phyloP scores from a whole-genome alignment of 164 flowering plant genomes.

The Chimonanthus praecox region DNA sequence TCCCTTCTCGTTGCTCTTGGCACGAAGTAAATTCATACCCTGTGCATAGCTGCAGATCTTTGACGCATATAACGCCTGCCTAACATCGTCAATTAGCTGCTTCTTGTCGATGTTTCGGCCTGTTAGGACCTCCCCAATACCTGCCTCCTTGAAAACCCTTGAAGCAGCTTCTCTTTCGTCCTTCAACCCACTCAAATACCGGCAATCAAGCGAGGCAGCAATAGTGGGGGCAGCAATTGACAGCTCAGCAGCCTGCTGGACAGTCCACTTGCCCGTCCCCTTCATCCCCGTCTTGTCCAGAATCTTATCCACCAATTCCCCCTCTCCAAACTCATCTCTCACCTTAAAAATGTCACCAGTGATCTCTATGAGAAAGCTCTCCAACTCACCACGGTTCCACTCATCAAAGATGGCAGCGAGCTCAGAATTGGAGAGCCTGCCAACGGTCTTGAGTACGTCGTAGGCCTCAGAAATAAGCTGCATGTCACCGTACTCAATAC shows the following conservation, averaged over 20 bases:
- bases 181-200: conserved; percentile 29
- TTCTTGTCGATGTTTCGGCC: conserved; percentile 17
- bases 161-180: conserved; percentile 22
- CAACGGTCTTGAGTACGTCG: conserved; percentile 32
- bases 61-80: conserved; percentile 25
- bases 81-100: conserved; percentile 21
- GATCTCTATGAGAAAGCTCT: conserved; percentile 23
- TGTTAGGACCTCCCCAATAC: conserved; percentile 12
- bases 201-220: conserved; percentile 22
- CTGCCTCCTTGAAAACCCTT: conserved; percentile 20
- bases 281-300: conserved; percentile 48
- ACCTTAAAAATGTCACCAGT: conserved; percentile 38
- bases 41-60: conserved; percentile 27
- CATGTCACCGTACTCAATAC: conserved; percentile 15
- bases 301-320: conserved; percentile 41
- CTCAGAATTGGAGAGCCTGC: conserved; percentile 28
- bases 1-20: conserved; percentile 38
- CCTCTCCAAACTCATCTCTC: conserved; percentile 29
- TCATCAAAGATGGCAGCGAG: conserved; percentile 13
- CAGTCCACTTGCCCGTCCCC: conserved; percentile 28
- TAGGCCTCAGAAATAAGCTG: conserved; percentile 40
- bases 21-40: conserved; percentile 31
- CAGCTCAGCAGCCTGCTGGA: conserved; percentile 36
- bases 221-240: conserved; percentile 26
- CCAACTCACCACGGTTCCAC: neutral